A percentile compares a stretch with the other conserved stretches of the same genome.
These are phyloP conservation scores for Pythium insidiosum DNA, from an alignment of 352 stramenopile species.

Conservation along the genomic window DNA sequence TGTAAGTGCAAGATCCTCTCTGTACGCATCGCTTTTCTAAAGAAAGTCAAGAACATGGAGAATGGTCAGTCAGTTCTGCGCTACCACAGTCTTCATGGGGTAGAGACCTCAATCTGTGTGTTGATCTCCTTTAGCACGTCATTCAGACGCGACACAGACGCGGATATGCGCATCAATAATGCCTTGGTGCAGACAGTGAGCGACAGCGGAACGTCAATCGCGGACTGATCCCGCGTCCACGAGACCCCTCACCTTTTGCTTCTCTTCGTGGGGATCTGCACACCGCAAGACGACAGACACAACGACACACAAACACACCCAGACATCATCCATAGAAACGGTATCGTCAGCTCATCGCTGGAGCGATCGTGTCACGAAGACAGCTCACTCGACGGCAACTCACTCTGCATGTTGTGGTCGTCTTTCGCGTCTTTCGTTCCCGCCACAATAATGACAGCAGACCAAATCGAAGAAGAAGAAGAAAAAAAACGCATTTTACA, in stretches of 20 bases:
- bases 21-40: constrained; percentile 71
- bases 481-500: not conserved
- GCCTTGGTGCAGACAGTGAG: constrained; percentile 18
- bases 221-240: not conserved
- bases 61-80: not conserved
- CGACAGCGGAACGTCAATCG: not conserved
- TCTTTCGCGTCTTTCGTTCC: not conserved
- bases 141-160: constrained; percentile 67
- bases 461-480: no score
- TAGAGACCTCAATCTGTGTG: constrained; percentile 63
- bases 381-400: not conserved
- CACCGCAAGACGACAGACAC: not conserved
- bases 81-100: not conserved
- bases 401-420: constrained; percentile 12
- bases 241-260: constrained; percentile 50
- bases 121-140: constrained; percentile 85
- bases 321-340: no score
- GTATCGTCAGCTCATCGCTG: no score
- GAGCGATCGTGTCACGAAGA: no score
- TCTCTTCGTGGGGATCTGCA: constrained; percentile 81
- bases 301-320: not conserved
- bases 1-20: constrained; percentile 61
- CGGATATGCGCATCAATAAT: constrained; percentile 67
- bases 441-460: no score
- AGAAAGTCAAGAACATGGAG: not conserved